Percentiles rank a stretch among this genome's conserved stretches.
These are phyloP conservation scores for Persicaria maculosa DNA, from an alignment of 148 eudicot species.

Conservation along the genomic window DNA sequence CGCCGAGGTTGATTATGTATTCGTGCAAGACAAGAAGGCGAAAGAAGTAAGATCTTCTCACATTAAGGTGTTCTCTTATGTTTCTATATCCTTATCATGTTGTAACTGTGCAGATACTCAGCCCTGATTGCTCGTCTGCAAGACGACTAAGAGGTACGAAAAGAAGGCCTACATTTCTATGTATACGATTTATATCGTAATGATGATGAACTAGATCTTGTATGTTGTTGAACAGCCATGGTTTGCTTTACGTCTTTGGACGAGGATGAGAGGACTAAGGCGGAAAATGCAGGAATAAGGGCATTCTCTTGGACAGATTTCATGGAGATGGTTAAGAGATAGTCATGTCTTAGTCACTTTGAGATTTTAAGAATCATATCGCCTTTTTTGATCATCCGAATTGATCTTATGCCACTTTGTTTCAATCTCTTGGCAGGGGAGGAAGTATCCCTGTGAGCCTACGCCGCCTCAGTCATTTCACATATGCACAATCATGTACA, in stretches of 20 bases:
- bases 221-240: slow-evolving; percentile 36
- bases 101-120: slow-evolving; percentile 30
- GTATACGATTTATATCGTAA: not conserved
- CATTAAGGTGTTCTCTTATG: not conserved
- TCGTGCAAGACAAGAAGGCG: slow-evolving; percentile 68
- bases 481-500: slow-evolving; percentile 90
- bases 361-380: not conserved
- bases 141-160: slow-evolving; percentile 63
- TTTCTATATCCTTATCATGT: not conserved
- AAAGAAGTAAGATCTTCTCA: slow-evolving; percentile 35
- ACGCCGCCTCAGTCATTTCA: slow-evolving; percentile 55
- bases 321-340: slow-evolving; percentile 40
- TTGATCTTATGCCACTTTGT: not conserved
- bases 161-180: not conserved
- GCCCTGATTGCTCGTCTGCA: slow-evolving; percentile 55
- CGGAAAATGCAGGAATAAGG: slow-evolving; percentile 40
- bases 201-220: not conserved
- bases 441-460: slow-evolving; percentile 38
- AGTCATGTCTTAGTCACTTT: not conserved
- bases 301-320: slow-evolving; percentile 70
- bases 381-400: not conserved
- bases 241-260: slow-evolving; percentile 66
- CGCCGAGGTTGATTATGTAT: slow-evolving; percentile 89
- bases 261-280: slow-evolving; percentile 45
- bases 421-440: slow-evolving; percentile 43